phyloP scores from a whole-genome alignment of 176 grass and related monocot genomes.

The Thalia dealbata region DNA sequence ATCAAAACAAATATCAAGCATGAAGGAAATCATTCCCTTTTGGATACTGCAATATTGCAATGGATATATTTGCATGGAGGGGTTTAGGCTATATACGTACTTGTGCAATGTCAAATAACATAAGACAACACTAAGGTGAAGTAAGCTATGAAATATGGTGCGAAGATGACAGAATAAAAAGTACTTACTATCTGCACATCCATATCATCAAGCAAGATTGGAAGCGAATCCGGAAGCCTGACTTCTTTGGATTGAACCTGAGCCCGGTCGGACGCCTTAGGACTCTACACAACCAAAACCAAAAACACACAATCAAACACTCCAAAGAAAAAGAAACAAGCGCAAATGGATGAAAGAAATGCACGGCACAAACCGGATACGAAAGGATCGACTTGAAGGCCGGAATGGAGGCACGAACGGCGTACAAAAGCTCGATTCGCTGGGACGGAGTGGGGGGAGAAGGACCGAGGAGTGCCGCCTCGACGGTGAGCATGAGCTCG shows the following conservation, averaged over 20 bases:
- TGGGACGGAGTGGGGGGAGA: constrained; percentile 57
- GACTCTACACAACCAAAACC: constrained; percentile 42
- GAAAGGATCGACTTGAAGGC: constrained; percentile 57
- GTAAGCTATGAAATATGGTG: too few species aligned
- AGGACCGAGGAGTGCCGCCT: constrained; percentile 63
- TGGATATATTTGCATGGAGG: too few species aligned
- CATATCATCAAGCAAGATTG: constrained; percentile 70
- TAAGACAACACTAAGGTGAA: not conserved
- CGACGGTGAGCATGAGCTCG: constrained; percentile 53
- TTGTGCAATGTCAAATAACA: not conserved
- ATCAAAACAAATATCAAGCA: too few species aligned
- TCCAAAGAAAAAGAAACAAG: not conserved
- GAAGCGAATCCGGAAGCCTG: constrained; percentile 47
- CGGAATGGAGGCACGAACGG: constrained; percentile 56
- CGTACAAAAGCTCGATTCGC: constrained; percentile 77
- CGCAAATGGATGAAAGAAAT: not conserved
- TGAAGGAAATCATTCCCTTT: too few species aligned
- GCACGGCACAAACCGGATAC: constrained; percentile 31
- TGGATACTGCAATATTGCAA: too few species aligned
- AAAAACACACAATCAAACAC: not conserved
- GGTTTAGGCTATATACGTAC: too few species aligned
- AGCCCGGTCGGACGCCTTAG: constrained; percentile 68
- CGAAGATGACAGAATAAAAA: not conserved
- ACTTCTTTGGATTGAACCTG: constrained; percentile 78
- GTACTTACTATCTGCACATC: constrained; percentile 73